Conservation (phyloP, 192 early-diverging fungal genomes). For the Coemansia sp. region DNA sequence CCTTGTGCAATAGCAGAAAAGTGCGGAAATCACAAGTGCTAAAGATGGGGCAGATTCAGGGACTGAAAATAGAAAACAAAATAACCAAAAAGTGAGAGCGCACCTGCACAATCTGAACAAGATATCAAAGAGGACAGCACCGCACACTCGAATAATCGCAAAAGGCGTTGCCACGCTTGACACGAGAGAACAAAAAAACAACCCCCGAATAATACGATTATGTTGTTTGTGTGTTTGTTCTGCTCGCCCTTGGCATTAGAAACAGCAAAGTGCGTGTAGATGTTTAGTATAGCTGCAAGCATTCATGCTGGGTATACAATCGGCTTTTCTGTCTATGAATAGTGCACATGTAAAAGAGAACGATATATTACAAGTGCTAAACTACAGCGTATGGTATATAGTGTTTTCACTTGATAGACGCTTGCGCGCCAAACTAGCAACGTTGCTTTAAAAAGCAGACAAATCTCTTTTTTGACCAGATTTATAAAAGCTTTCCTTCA, state of each 20-base stretch:
- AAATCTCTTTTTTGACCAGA: not conserved
- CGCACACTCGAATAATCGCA: constrained; percentile 2
- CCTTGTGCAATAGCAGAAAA: not conserved
- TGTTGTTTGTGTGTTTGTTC: not conserved
- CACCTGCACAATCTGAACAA: not conserved
- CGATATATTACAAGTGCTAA: not conserved
- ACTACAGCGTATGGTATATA: not conserved
- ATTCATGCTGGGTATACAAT: not conserved
- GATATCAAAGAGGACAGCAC: not conserved
- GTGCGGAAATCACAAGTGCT: not conserved
- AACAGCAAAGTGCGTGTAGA: not conserved
- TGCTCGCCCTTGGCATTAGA: not conserved
- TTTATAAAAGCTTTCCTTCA: not conserved
- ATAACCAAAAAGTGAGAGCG: too few species aligned
- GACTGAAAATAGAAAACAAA: constrained; percentile 4
- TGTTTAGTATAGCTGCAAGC: not conserved
- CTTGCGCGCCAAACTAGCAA: not conserved
- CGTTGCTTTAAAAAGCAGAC: not conserved
- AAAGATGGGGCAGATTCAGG: not conserved
- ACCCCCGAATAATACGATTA: not conserved
- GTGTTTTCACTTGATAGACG: not conserved
- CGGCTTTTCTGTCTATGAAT: not conserved
- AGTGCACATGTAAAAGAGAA: not conserved
- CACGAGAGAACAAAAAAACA: not conserved
- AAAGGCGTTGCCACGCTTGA: constrained; percentile 6